Evolutionary conservation across 2,329 filamentous ascomycete genomes (phyloP).

Genomic region (Pseudomassariella vexata): DNA sequence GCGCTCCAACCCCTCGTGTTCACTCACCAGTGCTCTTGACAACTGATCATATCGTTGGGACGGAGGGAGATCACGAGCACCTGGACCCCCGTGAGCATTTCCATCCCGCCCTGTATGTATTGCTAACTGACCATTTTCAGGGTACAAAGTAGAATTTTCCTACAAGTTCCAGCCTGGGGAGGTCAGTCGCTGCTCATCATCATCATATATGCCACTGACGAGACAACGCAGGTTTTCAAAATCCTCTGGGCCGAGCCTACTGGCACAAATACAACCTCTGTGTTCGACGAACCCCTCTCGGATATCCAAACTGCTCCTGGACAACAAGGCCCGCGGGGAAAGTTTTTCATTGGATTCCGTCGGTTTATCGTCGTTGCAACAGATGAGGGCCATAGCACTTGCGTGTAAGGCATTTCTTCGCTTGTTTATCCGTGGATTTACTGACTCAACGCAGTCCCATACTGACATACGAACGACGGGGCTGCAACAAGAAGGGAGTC

Average conservation of each 20-base stretch:
- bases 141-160: too few relatives aligned
- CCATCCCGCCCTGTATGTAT: too few relatives aligned
- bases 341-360: constrained; percentile 44
- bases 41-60: too few relatives aligned
- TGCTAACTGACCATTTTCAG: too few relatives aligned
- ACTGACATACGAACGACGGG: constrained; percentile 47
- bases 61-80: too few relatives aligned
- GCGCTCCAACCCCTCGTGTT: too few relatives aligned
- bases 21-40: too few relatives aligned
- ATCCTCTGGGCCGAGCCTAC: constrained; percentile 48
- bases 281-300: constrained; percentile 4
- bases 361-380: constrained; percentile 50
- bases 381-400: constrained; percentile 46
- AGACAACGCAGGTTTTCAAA: constrained; percentile 4
- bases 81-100: too few relatives aligned
- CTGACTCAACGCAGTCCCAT: constrained; percentile 38
- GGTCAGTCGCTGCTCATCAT: too few relatives aligned
- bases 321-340: too few relatives aligned
- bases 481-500: constrained; percentile 46
- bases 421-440: neutral
- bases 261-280: constrained; percentile 18
- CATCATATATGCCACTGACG: neutral
- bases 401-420: constrained; percentile 41
- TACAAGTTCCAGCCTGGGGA: too few relatives aligned
- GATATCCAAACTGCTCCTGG: neutral